A percentile compares a stretch with the other conserved stretches of the same genome.
phyloP scores from a whole-genome alignment of 2,329 filamentous ascomycete species.

The Coleophoma cylindrospora region DNA sequence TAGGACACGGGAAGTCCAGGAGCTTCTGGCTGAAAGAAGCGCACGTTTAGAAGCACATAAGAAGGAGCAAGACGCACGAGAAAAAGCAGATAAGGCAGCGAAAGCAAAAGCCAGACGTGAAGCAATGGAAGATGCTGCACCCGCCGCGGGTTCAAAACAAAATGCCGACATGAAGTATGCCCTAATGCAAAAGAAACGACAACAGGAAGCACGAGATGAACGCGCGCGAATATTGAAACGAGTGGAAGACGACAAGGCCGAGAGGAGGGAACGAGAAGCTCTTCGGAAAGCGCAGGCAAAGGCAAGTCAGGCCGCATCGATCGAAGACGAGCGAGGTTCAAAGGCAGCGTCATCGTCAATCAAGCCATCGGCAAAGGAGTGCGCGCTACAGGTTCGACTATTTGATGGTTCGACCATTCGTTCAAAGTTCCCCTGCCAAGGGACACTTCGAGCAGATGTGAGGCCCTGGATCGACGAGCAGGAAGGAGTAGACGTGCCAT shows the following conservation, averaged over 20 bases:
- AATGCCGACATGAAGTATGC: conserved; percentile 40
- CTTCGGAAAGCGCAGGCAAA: conserved; percentile 38
- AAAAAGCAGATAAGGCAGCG: conserved; percentile 32
- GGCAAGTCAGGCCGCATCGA: neutral
- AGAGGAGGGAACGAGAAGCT: conserved; percentile 53
- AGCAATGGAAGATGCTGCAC: conserved; percentile 30
- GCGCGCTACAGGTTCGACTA: conserved; percentile 71
- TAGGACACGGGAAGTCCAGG: conserved; percentile 16
- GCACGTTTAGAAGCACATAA: conserved; percentile 43
- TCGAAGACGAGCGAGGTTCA: conserved; percentile 3
- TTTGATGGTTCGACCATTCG: conserved; percentile 81
- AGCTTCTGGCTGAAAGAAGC: conserved; percentile 45
- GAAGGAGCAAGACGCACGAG: conserved; percentile 31
- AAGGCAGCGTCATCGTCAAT: conserved; percentile 4
- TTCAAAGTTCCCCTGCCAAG: conserved; percentile 59
- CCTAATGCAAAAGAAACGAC: conserved; percentile 52
- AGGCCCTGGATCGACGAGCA: conserved; percentile 72
- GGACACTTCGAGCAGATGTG: conserved; percentile 61
- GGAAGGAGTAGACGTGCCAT: conserved; percentile 56
- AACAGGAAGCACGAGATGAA: conserved; percentile 63
- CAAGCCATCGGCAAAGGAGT: conserved; percentile 25
- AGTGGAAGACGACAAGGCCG: conserved; percentile 72
- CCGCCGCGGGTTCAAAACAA: conserved; percentile 31
- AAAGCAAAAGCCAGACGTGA: conserved; percentile 39
- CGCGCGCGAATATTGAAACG: conserved; percentile 65